phyloP scores from a whole-genome alignment of 441 rosid genomes.

The Brassica balearica region DNA sequence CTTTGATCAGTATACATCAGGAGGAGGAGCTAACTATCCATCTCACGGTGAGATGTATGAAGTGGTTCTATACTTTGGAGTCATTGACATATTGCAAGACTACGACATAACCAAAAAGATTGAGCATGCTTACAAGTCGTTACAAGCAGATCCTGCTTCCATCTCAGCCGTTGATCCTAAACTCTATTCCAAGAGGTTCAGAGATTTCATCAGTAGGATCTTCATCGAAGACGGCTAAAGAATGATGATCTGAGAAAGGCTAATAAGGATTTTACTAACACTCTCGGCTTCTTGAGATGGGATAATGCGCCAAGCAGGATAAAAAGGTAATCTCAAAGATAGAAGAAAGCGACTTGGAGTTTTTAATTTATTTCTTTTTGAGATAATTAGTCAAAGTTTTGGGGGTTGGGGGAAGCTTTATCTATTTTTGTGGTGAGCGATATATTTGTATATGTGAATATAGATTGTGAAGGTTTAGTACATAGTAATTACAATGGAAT shows the following conservation, averaged over 20 bases:
- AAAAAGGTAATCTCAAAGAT: constrained; percentile 24
- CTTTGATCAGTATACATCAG: constrained; percentile 46
- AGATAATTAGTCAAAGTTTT: constrained; percentile 38
- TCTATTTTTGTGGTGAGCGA: constrained; percentile 39
- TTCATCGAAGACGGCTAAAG: constrained; percentile 53
- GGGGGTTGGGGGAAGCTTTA: constrained; percentile 25
- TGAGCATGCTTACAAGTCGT: constrained; percentile 57
- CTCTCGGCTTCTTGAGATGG: constrained; percentile 19
- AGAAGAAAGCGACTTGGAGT: constrained; percentile 17
- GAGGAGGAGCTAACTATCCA: constrained; percentile 43
- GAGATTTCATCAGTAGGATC: constrained; percentile 56
- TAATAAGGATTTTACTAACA: constrained; percentile 23
- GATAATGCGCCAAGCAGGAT: constrained; percentile 11
- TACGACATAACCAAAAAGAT: constrained; percentile 56
- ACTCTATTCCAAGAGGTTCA: constrained; percentile 58
- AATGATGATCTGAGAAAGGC: constrained; percentile 10
- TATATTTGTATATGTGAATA: constrained; percentile 40
- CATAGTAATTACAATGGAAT: constrained; percentile 18
- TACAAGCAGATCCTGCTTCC: constrained; percentile 55
- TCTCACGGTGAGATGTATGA: constrained; percentile 54
- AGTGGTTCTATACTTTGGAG: constrained; percentile 55
- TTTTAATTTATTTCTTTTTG: constrained; percentile 21
- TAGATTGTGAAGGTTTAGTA: constrained; percentile 45
- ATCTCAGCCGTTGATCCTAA: constrained; percentile 65
- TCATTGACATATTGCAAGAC: constrained; percentile 61